A percentile compares a stretch with the other conserved stretches of the same genome.
phyloP scores from a whole-genome alignment of 148 eudicot species.

The Tetragonia tetragonoides region DNA sequence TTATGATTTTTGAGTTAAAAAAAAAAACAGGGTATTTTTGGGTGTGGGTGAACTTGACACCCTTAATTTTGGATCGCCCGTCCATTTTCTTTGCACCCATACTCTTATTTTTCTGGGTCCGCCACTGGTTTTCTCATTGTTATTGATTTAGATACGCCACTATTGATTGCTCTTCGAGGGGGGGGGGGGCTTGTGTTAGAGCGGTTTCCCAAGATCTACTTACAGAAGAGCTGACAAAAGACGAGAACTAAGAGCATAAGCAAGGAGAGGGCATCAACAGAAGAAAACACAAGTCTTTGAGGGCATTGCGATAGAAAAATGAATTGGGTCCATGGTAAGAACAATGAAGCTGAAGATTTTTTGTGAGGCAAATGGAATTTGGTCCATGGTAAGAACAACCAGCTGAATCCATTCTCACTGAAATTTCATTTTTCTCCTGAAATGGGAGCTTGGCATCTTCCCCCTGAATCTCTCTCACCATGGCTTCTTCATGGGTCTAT shows the following conservation, averaged over 20 bases:
- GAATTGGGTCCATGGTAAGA: conserved; percentile 61
- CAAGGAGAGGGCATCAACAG: conserved; percentile 59
- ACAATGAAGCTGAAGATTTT: conserved; percentile 29
- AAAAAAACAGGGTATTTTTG: too few relatives aligned
- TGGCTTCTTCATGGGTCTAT: background rate
- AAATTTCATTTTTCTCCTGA: background rate
- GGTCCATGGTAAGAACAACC: too few relatives aligned
- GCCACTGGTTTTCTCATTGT: too few relatives aligned
- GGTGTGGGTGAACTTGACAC: too few relatives aligned
- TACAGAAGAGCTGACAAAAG: conserved; percentile 42
- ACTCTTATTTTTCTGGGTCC: too few relatives aligned
- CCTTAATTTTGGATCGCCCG: too few relatives aligned
- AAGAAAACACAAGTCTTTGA: conserved; percentile 59
- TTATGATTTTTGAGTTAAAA: too few relatives aligned
- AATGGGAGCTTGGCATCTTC: conserved; percentile 17
- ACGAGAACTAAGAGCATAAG: conserved; percentile 42
- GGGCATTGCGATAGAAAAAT: conserved; percentile 83
- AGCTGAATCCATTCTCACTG: background rate
- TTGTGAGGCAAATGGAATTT: conserved; percentile 22
- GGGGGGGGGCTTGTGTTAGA: conserved; percentile 23
- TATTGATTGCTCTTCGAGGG: conserved; percentile 26
- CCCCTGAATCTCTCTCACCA: conserved; percentile 16
- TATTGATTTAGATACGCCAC: too few relatives aligned
- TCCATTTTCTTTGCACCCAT: too few relatives aligned
- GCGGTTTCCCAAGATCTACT: conserved; percentile 28